phyloP scores from a whole-genome alignment of 805 yeast genomes.

The Lachancea sp. region DNA sequence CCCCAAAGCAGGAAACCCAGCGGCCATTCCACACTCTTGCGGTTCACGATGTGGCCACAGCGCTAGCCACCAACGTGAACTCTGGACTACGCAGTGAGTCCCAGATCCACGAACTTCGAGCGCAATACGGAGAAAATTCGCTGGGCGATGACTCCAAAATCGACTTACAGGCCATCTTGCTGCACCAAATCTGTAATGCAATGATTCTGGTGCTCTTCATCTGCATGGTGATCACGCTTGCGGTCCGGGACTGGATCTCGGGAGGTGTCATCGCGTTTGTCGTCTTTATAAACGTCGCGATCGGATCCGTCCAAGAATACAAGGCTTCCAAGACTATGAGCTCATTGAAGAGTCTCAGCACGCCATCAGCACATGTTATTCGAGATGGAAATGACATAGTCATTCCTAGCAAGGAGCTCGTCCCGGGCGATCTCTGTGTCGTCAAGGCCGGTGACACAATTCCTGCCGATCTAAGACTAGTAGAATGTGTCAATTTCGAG shows the following conservation, averaged over 20 bases:
- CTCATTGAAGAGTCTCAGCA: conserved; percentile 86
- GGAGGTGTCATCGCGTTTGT: conserved; percentile 90
- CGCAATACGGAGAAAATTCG: conserved; percentile 73
- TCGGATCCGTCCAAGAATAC: conserved; percentile 94
- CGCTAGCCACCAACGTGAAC: conserved; percentile 54
- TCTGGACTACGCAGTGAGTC: conserved; percentile 52
- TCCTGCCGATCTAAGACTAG: conserved; percentile 88
- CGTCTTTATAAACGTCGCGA: conserved; percentile 82
- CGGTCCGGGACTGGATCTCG: conserved; percentile 92
- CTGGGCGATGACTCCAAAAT: conserved; percentile 74
- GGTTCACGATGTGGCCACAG: conserved; percentile 41
- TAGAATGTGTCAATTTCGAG: conserved; percentile 66
- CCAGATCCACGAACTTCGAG: conserved; percentile 64
- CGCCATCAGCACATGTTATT: conserved; percentile 86
- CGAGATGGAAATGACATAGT: conserved; percentile 69
- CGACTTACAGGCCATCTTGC: conserved; percentile 58
- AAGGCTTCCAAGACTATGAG: conserved; percentile 90
- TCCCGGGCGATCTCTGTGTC: conserved; percentile 91
- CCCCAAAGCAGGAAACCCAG: neutral
- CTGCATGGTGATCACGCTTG: conserved; percentile 76
- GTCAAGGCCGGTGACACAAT: conserved; percentile 90
- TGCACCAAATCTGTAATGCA: conserved; percentile 87
- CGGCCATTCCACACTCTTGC: conserved; percentile 41
- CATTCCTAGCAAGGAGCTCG: conserved; percentile 75
- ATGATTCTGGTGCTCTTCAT: conserved; percentile 81